Percentiles rank a stretch among this genome's conserved stretches.
Evolutionary conservation across 164 flowering plant genomes (phyloP).

Genomic region (Kalanchoe fedtschenkoi): DNA sequence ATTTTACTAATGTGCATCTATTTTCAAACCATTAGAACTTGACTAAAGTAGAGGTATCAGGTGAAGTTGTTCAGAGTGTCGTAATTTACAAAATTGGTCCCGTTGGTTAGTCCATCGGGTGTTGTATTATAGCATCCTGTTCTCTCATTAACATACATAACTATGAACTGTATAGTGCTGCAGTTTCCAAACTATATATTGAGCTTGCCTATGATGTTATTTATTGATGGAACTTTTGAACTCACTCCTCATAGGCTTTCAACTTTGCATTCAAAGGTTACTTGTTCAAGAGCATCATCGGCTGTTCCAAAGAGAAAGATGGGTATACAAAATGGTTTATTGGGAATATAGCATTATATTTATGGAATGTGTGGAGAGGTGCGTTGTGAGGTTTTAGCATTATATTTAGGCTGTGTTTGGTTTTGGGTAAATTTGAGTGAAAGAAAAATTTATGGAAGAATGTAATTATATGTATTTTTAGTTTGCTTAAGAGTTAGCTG

Average conservation of each 20-base stretch:
- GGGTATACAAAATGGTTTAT: constrained; percentile 81
- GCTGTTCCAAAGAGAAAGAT: constrained; percentile 83
- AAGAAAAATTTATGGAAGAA: no score
- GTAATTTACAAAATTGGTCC: no score
- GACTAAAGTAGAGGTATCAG: no score
- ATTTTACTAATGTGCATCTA: background rate
- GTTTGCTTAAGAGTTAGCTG: no score
- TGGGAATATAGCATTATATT: constrained; percentile 93
- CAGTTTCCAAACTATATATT: background rate
- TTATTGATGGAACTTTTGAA: constrained; percentile 15
- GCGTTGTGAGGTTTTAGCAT: no score
- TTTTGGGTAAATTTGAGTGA: no score
- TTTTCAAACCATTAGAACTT: background rate
- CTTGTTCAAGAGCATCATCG: constrained; percentile 66
- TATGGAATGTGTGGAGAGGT: no score
- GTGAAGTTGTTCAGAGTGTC: no score
- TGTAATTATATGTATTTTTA: no score
- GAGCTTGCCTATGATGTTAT: background rate
- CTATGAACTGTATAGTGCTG: background rate
- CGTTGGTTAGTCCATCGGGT: no score
- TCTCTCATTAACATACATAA: background rate
- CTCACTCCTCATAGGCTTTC: constrained; percentile 57
- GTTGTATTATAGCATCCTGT: background rate
- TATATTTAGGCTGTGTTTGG: no score
- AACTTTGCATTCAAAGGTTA: constrained; percentile 97